Evolutionary conservation across 2,329 filamentous ascomycete species (phyloP).

Genomic region (Fusarium sp.): DNA sequence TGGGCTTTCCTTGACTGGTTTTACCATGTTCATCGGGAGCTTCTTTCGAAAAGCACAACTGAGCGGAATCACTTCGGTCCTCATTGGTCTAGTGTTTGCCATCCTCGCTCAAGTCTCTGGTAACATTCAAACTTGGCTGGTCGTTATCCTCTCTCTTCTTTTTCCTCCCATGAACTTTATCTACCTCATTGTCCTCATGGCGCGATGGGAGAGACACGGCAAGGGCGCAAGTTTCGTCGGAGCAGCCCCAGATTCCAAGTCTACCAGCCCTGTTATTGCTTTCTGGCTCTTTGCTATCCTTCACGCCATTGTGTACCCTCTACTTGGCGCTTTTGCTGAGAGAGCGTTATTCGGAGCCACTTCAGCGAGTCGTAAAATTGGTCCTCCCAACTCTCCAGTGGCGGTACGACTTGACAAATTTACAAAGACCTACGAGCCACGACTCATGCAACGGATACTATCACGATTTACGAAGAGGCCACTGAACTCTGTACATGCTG

Average conservation of each 20-base stretch:
- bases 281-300: not conserved
- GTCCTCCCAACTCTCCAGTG: not conserved
- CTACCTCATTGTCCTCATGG: not conserved
- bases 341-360: not conserved
- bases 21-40: constrained; percentile 75
- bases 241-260: not conserved
- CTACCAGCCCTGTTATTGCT: not conserved
- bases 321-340: not conserved
- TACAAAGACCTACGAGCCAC: constrained; percentile 71
- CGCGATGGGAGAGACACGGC: not conserved
- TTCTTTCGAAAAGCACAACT: constrained; percentile 65
- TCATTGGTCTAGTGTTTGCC: constrained; percentile 73
- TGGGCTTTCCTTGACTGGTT: constrained; percentile 74
- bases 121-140: not conserved
- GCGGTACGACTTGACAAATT: not conserved
- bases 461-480: not conserved
- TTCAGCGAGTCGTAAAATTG: no score
- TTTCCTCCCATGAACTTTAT: constrained; percentile 11
- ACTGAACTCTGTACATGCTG: constrained; percentile 67
- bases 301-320: not conserved
- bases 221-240: not conserved
- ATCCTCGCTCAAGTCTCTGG: constrained; percentile 70
- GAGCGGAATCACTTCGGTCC: constrained; percentile 76
- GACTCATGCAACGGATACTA: not conserved
- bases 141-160: not conserved